phyloP scores from a whole-genome alignment of 148 eudicot genomes.

The Rhododendron molle region DNA sequence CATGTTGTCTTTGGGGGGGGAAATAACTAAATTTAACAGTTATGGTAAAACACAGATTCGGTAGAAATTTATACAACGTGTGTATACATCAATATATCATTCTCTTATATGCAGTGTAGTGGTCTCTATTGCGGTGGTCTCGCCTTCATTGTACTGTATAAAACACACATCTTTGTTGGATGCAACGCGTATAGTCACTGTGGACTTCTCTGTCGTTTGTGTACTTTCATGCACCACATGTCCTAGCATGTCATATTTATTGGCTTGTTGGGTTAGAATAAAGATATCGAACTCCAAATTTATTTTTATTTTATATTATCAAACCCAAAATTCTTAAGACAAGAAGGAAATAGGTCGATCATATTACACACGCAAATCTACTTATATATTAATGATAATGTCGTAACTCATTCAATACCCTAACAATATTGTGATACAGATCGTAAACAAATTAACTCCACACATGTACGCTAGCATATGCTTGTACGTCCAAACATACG shows the following conservation, averaged over 20 bases:
- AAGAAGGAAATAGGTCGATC: neutral
- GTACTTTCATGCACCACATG: neutral
- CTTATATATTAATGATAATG: neutral
- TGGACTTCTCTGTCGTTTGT: neutral
- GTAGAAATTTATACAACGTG: neutral
- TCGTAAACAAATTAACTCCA: neutral
- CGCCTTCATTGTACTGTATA: neutral
- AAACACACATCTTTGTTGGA: neutral
- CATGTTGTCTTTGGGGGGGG: neutral
- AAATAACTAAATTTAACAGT: neutral
- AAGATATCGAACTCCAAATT: neutral
- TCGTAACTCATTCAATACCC: neutral
- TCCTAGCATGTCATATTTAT: neutral
- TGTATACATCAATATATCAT: no score
- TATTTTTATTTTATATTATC: neutral
- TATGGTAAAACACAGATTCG: neutral
- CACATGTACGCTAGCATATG: neutral
- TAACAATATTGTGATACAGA: neutral
- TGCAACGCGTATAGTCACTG: neutral
- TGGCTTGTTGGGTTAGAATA: neutral
- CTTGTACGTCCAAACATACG: neutral
- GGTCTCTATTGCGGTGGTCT: neutral
- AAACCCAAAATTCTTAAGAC: neutral
- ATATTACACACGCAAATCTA: neutral
- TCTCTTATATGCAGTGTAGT: neutral